phyloP scores from a whole-genome alignment of 352 stramenopile genomes.

The Pythium periplocum region DNA sequence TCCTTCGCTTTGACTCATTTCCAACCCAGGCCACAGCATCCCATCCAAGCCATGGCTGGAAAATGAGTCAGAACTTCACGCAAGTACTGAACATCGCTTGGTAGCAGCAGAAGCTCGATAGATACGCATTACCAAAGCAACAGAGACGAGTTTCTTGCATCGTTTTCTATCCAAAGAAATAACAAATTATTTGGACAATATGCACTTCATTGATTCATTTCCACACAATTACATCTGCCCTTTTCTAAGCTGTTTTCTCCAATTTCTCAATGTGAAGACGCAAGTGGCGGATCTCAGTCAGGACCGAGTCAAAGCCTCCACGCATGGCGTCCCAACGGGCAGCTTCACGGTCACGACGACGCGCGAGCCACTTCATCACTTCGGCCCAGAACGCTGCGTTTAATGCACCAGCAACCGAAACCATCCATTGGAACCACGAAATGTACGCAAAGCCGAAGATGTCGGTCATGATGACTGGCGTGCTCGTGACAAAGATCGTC shows the following conservation, averaged over 20 bases:
- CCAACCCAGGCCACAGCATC: too few species aligned
- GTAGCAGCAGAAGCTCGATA: too few species aligned
- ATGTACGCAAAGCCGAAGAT: slow-evolving; percentile 70
- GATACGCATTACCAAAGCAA: neutral
- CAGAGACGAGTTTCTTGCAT: neutral
- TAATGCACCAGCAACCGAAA: slow-evolving; percentile 31
- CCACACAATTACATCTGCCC: neutral
- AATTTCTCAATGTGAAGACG: slow-evolving; percentile 39
- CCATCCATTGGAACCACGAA: slow-evolving; percentile 49
- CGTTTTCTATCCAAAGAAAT: neutral
- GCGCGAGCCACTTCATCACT: slow-evolving; percentile 40
- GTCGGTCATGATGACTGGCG: slow-evolving; percentile 50
- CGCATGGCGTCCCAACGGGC: slow-evolving; percentile 40
- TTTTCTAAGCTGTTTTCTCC: neutral
- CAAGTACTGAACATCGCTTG: too few species aligned
- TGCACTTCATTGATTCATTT: neutral
- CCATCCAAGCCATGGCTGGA: too few species aligned
- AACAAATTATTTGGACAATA: neutral
- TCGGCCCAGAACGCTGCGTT: slow-evolving; percentile 56
- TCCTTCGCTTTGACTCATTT: too few species aligned
- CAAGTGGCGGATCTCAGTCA: slow-evolving; percentile 58
- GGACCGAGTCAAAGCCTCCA: slow-evolving; percentile 45
- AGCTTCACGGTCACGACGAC: slow-evolving; percentile 28
- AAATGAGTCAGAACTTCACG: too few species aligned
- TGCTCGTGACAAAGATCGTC: slow-evolving; percentile 47